phyloP scores from a whole-genome alignment of 1,284 basidiomycete species.

The Papiliotrema laurentii region DNA sequence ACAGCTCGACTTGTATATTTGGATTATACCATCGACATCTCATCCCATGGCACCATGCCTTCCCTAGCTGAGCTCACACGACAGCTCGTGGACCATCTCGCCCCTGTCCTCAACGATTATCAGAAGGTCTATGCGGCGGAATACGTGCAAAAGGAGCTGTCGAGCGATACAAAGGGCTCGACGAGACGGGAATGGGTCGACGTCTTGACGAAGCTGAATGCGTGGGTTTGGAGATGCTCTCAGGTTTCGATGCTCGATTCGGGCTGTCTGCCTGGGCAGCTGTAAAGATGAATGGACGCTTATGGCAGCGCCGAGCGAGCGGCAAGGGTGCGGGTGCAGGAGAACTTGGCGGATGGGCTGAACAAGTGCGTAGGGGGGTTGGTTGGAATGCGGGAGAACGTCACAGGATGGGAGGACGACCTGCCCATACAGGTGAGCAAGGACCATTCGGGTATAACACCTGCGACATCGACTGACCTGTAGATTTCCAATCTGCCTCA shows the following conservation, averaged over 20 bases:
- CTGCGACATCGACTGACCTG: background rate
- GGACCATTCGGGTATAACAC: too few species aligned
- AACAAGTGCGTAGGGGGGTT: constrained; percentile 18
- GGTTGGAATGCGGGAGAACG: constrained; percentile 12
- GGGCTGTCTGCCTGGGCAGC: too few species aligned
- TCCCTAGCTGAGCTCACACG: background rate
- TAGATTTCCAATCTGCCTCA: constrained; percentile 33
- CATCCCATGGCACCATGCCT: too few species aligned
- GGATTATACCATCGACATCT: too few species aligned
- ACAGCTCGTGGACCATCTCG: constrained; percentile 14
- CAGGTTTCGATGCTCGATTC: too few species aligned
- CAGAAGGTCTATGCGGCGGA: constrained; percentile 2
- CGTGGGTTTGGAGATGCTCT: constrained; percentile 6
- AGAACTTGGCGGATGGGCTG: constrained; percentile 30
- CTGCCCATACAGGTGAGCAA: constrained; percentile 23
- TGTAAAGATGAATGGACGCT: background rate
- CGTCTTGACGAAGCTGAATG: constrained; percentile 13
- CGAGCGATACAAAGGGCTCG: constrained; percentile 16
- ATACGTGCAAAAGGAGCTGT: constrained; percentile 16
- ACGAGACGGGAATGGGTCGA: constrained; percentile 31
- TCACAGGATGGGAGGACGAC: constrained; percentile 28
- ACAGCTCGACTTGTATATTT: too few species aligned
- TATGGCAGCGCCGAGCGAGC: background rate
- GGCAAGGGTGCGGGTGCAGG: constrained; percentile 14
- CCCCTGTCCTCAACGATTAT: constrained; percentile 7